These are phyloP conservation scores for Plasmodium reichenowi DNA, from an alignment of 169 alveolate species.

Conservation along the genomic window DNA sequence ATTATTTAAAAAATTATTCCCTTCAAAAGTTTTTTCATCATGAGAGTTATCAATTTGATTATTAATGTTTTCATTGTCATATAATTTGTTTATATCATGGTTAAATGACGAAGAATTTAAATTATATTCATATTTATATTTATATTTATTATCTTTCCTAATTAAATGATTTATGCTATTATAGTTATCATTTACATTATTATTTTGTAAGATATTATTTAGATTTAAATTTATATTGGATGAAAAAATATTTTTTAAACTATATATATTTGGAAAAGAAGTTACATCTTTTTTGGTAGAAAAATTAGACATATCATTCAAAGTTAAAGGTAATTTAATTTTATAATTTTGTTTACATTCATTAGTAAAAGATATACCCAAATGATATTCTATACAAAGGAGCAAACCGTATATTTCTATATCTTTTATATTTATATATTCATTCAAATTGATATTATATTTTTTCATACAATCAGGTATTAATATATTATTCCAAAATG, in stretches of 20 bases:
- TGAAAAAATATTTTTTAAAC: constrained; percentile 22
- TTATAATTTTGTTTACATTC: constrained; percentile 39
- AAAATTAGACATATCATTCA: constrained; percentile 61
- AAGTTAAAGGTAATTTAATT: constrained; percentile 52
- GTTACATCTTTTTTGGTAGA: constrained; percentile 13
- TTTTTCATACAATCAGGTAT: constrained; percentile 48
- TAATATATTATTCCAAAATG: constrained; percentile 58
- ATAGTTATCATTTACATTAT: background rate
- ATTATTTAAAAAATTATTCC: background rate
- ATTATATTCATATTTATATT: too few relatives aligned
- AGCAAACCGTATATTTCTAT: constrained; percentile 41
- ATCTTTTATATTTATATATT: constrained; percentile 53
- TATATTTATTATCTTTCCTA: background rate
- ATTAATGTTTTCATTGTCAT: background rate
- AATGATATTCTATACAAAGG: constrained; percentile 50
- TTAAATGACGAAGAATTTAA: too few relatives aligned
- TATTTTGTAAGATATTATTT: background rate
- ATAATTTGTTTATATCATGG: background rate
- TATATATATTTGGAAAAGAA: constrained; percentile 34
- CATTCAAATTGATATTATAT: constrained; percentile 39
- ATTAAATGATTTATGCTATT: background rate
- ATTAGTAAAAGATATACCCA: constrained; percentile 63
- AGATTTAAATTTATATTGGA: background rate
- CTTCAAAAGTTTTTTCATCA: background rate
- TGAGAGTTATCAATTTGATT: background rate